Percentiles rank a stretch among this genome's conserved stretches.
Conservation (phyloP, 768 basidiomycete species). For the Podaxis carcinomalis region DNA sequence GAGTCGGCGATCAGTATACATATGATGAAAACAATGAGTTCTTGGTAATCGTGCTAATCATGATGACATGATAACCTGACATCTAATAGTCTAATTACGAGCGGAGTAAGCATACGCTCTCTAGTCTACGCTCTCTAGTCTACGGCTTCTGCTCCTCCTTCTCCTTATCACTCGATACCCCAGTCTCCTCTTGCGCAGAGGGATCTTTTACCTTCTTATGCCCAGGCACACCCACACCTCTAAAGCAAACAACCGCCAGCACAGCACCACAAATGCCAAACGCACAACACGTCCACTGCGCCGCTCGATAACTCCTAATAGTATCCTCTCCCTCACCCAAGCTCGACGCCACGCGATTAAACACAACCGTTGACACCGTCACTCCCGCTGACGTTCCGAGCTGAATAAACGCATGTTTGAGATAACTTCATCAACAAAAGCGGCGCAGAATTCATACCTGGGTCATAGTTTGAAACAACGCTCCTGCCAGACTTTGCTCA, state of each 20-base stretch:
- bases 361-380: conserved; percentile 69
- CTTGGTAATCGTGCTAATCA: not conserved
- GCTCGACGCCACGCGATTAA: conserved; percentile 41
- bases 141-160: not conserved
- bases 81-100: not conserved
- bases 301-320: conserved; percentile 53
- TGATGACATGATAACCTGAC: too few species aligned
- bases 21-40: not conserved
- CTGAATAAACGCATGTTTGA: conserved; percentile 24
- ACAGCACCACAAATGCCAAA: conserved; percentile 57
- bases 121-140: not conserved
- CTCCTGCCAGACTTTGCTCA: conserved; percentile 76
- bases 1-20: too few species aligned
- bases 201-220: not conserved
- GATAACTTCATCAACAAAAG: not conserved
- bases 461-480: conserved; percentile 74
- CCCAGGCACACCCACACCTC: conserved; percentile 27
- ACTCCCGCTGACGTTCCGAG: conserved; percentile 68
- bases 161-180: not conserved
- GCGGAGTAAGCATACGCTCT: not conserved
- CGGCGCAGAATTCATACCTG: conserved; percentile 37
- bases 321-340: conserved; percentile 25
- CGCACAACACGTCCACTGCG: conserved; percentile 61
- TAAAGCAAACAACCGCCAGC: conserved; percentile 20
- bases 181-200: not conserved